Conservation (phyloP, 2,329 filamentous ascomycete species). For the Botryosphaeria agaves region DNA sequence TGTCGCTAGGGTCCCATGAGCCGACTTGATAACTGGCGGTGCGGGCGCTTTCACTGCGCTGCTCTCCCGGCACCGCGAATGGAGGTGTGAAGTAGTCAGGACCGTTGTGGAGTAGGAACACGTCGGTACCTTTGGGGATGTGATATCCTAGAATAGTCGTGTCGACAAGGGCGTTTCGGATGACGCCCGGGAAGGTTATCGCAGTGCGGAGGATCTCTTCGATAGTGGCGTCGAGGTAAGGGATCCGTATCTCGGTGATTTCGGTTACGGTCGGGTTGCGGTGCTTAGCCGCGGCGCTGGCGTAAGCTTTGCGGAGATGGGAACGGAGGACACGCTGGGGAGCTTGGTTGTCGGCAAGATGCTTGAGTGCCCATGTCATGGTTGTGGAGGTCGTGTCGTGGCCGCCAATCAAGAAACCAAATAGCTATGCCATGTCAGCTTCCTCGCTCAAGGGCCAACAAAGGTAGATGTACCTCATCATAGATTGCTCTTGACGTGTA, state of each 20-base stretch:
- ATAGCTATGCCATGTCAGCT: conserved; percentile 11
- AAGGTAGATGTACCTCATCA: conserved; percentile 11
- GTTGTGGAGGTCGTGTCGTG: conserved; percentile 28
- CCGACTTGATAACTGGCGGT: conserved; percentile 10
- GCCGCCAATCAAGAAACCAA: conserved; percentile 21
- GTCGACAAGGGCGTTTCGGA: conserved; percentile 18
- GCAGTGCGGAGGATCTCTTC: conserved; percentile 23
- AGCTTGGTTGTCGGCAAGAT: conserved; percentile 15
- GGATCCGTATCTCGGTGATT: conserved; percentile 14
- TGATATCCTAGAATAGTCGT: conserved; percentile 22
- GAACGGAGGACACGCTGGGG: conserved; percentile 19
- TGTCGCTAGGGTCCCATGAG: conserved; percentile 11
- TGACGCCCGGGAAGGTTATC: conserved; percentile 9
- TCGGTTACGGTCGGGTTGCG: conserved; percentile 14
- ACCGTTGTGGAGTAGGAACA: conserved; percentile 12
- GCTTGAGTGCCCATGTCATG: conserved; percentile 23
- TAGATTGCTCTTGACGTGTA: conserved; percentile 10
- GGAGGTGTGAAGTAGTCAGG: conserved; percentile 7
- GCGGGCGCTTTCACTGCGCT: conserved; percentile 13
- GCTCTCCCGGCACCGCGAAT: conserved; percentile 11
- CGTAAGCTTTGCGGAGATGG: conserved; percentile 12
- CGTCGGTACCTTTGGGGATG: conserved; percentile 21
- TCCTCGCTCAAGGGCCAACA: conserved; percentile 5
- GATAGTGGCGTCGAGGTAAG: conserved; percentile 24
- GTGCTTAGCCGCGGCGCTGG: conserved; percentile 5